phyloP scores from a whole-genome alignment of 768 basidiomycete genomes.

The Tephrocybe rancida region DNA sequence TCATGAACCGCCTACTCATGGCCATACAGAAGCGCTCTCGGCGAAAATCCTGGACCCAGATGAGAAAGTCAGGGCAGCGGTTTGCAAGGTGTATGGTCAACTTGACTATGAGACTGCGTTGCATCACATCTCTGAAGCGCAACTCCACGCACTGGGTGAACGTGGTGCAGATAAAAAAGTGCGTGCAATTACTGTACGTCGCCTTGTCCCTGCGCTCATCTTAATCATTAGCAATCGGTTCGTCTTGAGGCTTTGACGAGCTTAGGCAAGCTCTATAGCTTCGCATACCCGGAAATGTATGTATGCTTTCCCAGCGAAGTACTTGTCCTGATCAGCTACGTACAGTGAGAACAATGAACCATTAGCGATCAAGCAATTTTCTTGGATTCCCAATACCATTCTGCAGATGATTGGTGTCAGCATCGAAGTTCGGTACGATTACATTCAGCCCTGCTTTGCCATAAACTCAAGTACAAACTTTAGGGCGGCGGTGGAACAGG shows the following conservation, averaged over 20 bases:
- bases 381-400: slow-evolving; percentile 88
- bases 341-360: slow-evolving; percentile 78
- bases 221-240: slow-evolving; percentile 51
- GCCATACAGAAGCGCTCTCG: slow-evolving; percentile 51
- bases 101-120: slow-evolving; percentile 91
- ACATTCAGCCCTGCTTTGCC: background rate
- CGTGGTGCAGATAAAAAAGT: slow-evolving; percentile 90
- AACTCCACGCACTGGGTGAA: slow-evolving; percentile 65
- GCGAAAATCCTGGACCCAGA: slow-evolving; percentile 84
- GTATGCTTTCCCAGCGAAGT: slow-evolving; percentile 27
- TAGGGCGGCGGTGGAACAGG: slow-evolving; percentile 65
- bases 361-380: slow-evolving; percentile 76
- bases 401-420: slow-evolving; percentile 55
- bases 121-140: slow-evolving; percentile 71
- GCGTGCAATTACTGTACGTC: slow-evolving; percentile 9
- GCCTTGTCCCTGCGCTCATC: background rate
- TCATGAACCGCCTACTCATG: background rate
- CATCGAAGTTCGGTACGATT: slow-evolving; percentile 58
- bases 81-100: slow-evolving; percentile 78
- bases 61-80: slow-evolving; percentile 86
- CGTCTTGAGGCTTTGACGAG: slow-evolving; percentile 77
- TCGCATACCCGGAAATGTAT: slow-evolving; percentile 91
- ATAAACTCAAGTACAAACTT: background rate
- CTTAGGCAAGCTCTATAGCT: slow-evolving; percentile 75
- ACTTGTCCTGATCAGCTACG: slow-evolving; percentile 6